Conservation (phyloP, 345 rosid species). For the Raphanus raphanistrum region DNA sequence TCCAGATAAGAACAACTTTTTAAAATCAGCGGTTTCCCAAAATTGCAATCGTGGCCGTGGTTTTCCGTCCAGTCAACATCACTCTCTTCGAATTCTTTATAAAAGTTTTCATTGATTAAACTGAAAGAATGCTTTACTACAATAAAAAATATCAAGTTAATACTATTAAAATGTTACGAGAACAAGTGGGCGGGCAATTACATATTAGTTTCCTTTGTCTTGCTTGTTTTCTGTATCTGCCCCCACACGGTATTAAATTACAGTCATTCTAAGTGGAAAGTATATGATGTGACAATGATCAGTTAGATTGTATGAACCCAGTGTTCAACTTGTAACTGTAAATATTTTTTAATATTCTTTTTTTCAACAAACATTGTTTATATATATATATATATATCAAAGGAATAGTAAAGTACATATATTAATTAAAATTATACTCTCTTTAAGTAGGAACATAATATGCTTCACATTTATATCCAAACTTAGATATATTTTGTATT, state of each 20-base stretch:
- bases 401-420: not conserved
- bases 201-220: slow-evolving; percentile 23
- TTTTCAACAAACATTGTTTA: not conserved
- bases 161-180: slow-evolving; percentile 11
- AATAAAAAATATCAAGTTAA: slow-evolving; percentile 5
- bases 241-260: slow-evolving; percentile 38
- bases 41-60: slow-evolving; percentile 16
- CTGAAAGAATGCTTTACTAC: not conserved
- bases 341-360: not conserved
- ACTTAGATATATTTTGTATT: no score
- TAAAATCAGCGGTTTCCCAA: not conserved
- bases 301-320: slow-evolving; percentile 27
- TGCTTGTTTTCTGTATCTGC: slow-evolving; percentile 23
- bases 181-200: slow-evolving; percentile 26
- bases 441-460: no score
- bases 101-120: not conserved
- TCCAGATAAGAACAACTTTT: not conserved
- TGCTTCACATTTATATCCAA: no score
- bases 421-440: no score
- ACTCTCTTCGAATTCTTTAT: not conserved
- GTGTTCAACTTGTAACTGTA: slow-evolving; percentile 30
- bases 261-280: slow-evolving; percentile 13
- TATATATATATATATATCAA: not conserved
- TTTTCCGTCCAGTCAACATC: slow-evolving; percentile 26
- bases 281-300: slow-evolving; percentile 27